Evolutionary conservation across 495 filamentous ascomycete species (phyloP).

Genomic region (Sordaria brevicollis): DNA sequence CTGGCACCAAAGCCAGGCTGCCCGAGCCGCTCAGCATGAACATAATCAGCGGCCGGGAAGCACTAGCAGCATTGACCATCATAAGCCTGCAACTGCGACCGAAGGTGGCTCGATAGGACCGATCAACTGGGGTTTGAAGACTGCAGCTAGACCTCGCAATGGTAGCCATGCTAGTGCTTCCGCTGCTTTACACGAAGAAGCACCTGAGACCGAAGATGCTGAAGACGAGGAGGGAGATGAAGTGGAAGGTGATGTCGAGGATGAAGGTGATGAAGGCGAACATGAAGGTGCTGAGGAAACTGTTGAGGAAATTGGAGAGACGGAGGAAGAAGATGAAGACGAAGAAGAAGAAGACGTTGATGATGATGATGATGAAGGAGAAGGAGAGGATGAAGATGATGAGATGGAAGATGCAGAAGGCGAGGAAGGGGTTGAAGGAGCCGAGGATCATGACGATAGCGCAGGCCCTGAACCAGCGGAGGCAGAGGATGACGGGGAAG

Average conservation of each 20-base stretch:
- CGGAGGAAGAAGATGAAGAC: constrained; percentile 5
- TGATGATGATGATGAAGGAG: constrained; percentile 11
- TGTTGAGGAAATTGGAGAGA: constrained; percentile 12
- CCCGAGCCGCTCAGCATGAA: neutral
- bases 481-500: neutral
- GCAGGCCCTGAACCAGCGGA: constrained; percentile 4
- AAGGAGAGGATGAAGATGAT: constrained; percentile 3
- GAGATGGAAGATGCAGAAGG: constrained; percentile 1
- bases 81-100: neutral
- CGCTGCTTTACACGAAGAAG: neutral
- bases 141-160: neutral
- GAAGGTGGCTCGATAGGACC: neutral
- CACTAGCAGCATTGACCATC: neutral
- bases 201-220: neutral
- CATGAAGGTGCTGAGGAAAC: constrained; percentile 19
- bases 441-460: neutral
- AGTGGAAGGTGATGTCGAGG: constrained; percentile 1
- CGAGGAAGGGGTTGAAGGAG: neutral
- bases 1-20: constrained; percentile 17
- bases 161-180: neutral
- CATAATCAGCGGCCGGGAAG: neutral
- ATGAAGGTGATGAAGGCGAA: constrained; percentile 11
- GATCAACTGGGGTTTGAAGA: neutral
- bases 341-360: constrained; percentile 10
- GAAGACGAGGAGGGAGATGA: constrained; percentile 2